A percentile compares a stretch with the other conserved stretches of the same genome.
These are phyloP conservation scores for Hydnomerulius pinastri DNA, from an alignment of 768 basidiomycete genomes.

Conservation along the genomic window DNA sequence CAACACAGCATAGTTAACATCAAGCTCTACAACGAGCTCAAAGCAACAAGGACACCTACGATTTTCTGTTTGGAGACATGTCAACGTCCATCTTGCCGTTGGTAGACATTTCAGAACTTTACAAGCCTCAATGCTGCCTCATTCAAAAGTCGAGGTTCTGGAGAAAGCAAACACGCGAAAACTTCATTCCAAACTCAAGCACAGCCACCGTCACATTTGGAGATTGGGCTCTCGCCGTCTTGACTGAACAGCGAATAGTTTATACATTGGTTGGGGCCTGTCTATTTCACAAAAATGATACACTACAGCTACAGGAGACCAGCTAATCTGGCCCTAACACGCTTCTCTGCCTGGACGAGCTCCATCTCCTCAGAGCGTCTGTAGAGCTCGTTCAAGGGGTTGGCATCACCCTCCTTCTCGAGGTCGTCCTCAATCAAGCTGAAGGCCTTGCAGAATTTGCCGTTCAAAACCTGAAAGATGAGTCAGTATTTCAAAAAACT, in stretches of 20 bases:
- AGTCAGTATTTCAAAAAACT: not conserved
- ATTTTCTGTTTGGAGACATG: conserved; percentile 57
- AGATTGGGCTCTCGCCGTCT: not conserved
- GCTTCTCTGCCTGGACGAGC: conserved; percentile 58
- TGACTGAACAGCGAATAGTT: not conserved
- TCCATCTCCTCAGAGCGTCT: conserved; percentile 50
- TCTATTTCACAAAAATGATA: not conserved
- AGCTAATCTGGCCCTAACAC: conserved; percentile 53
- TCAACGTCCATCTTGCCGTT: conserved; percentile 67
- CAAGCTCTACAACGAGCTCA: not conserved
- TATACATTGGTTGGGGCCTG: not conserved
- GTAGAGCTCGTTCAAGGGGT: conserved; percentile 59
- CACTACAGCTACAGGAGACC: conserved; percentile 33
- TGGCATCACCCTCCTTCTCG: conserved; percentile 54
- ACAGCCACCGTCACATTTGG: conserved; percentile 22
- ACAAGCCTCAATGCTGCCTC: conserved; percentile 2
- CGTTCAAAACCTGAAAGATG: conserved; percentile 51
- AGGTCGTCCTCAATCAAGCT: conserved; percentile 55
- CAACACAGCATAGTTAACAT: conserved; percentile 11
- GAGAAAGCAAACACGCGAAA: conserved; percentile 34
- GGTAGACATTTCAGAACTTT: conserved; percentile 41
- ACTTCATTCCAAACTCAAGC: conserved; percentile 29
- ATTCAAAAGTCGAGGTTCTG: conserved; percentile 12
- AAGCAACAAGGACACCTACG: conserved; percentile 44
- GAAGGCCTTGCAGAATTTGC: conserved; percentile 58